Base-by-base conservation (phyloP, 1,284 basidiomycete species). In the Rhodotorula sp. region DNA sequence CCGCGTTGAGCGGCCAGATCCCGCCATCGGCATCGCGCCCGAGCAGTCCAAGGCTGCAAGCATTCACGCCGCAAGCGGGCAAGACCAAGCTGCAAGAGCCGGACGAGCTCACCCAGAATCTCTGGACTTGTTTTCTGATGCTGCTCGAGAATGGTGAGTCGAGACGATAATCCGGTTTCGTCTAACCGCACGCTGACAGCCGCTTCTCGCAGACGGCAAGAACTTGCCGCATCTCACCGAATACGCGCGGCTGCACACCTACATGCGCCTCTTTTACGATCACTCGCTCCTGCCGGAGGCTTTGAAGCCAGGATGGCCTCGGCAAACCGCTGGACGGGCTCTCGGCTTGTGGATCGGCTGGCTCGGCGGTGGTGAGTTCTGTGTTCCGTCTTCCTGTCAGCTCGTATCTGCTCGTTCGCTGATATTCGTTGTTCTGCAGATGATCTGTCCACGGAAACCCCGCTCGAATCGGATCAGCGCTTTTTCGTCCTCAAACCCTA, bases 401-500 rank as follows among this genome's bases (percentile, higher is more conserved):
- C 2, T 46, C n/a, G 6, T 58, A 6, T 18, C 10, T 12, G 0
- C 4, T 4, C 22, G 20, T 4, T 14, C 29, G 15, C 20, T 6
- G 30, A 17, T 5, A 12, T 57, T 60, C 26, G 24, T 6, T 6
- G 1, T 8, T n/a, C 0, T 0, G 18, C 57, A 71, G 71, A 71
- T 46, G 78, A 73, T 53, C 67, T 79, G 20, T 75, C 70, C 8
- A 79, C 79, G 30, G 81, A 82, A 45, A 80, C 77, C 0, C 68
- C 77, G 3, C 78, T 79, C 20, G 82, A 83, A 62, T 79, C 82
- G n/a, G 83, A 84, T 65, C 82, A 84, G 70, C 82, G 82, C 73
- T 81, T 84, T 67, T 85, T 84, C 68, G 80, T 84, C 30, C 78
- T 85, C 10, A 80, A 84, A 54, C 83, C 84, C 1, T 84, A 84